Conservation (phyloP, 2,329 filamentous ascomycete genomes). For the Apiospora rasikravindrae region DNA sequence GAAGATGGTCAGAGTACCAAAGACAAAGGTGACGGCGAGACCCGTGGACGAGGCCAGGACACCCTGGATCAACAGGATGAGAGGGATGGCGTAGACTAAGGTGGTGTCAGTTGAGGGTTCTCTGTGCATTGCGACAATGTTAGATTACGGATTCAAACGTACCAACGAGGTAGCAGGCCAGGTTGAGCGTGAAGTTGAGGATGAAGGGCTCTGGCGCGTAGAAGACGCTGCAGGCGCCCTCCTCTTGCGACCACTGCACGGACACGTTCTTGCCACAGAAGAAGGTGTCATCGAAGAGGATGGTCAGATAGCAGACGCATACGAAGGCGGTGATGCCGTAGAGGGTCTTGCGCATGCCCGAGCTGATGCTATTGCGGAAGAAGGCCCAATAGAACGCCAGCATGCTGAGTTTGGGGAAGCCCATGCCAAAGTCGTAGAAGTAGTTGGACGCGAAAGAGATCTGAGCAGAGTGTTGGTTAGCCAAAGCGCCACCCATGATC, state of each 20-base stretch:
- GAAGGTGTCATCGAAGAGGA: slow-evolving; percentile 42
- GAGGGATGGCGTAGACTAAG: slow-evolving; percentile 39
- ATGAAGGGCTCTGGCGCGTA: slow-evolving; percentile 41
- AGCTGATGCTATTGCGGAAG: slow-evolving; percentile 35
- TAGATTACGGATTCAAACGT: slow-evolving; percentile 6
- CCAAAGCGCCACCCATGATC: background rate
- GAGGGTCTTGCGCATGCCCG: slow-evolving; percentile 35
- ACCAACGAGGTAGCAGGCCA: slow-evolving; percentile 41
- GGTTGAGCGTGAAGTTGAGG: slow-evolving; percentile 41
- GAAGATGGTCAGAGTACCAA: slow-evolving; percentile 34
- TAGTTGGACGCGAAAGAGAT: slow-evolving; percentile 44
- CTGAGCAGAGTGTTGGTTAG: slow-evolving; percentile 23
- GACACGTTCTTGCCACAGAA: slow-evolving; percentile 42
- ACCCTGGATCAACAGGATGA: slow-evolving; percentile 37
- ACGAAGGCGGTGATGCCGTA: slow-evolving; percentile 41
- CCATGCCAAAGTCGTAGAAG: slow-evolving; percentile 44
- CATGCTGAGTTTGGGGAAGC: slow-evolving; percentile 43
- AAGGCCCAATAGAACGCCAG: slow-evolving; percentile 43
- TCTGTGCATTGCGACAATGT: background rate
- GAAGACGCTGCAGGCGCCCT: slow-evolving; percentile 43
- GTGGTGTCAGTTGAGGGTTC: background rate
- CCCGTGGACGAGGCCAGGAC: slow-evolving; percentile 30
- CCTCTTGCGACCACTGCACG: slow-evolving; percentile 42
- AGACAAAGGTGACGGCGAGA: slow-evolving; percentile 31
- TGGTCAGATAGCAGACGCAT: slow-evolving; percentile 35